A percentile compares a stretch with the other conserved stretches of the same genome.
Evolutionary conservation across 1,139 yeast species (phyloP).

Genomic region (Zhuliangozyma blackwelliae): DNA sequence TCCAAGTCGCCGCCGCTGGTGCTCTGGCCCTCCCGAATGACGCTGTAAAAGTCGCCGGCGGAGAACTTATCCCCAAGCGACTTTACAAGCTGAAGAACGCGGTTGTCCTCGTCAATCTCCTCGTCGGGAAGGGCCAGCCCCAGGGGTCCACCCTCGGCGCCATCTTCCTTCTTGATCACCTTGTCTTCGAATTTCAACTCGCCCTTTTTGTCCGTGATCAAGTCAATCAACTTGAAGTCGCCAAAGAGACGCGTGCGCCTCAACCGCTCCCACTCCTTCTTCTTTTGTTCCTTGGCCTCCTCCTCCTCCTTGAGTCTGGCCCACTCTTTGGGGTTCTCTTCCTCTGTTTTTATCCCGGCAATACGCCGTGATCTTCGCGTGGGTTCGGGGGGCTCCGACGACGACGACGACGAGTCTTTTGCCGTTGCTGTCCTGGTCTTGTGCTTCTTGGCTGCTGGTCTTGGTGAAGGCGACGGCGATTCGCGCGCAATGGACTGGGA

Average conservation of each 20-base stretch:
- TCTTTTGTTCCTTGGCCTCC: slow-evolving; percentile 32
- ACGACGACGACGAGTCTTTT: neutral
- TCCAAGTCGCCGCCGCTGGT: slow-evolving; percentile 25
- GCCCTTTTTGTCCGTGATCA: slow-evolving; percentile 43
- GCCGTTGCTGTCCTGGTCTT: slow-evolving; percentile 8
- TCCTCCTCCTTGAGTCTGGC: slow-evolving; percentile 29
- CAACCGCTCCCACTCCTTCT: slow-evolving; percentile 47
- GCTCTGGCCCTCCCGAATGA: slow-evolving; percentile 27
- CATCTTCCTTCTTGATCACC: slow-evolving; percentile 14
- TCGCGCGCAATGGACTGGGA: slow-evolving; percentile 28
- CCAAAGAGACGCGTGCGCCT: slow-evolving; percentile 57
- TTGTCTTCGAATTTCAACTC: slow-evolving; percentile 26
- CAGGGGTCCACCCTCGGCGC: too few species aligned
- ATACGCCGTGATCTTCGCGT: slow-evolving; percentile 61
- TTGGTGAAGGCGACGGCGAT: slow-evolving; percentile 7
- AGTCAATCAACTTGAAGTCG: slow-evolving; percentile 56
- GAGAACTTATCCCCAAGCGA: slow-evolving; percentile 55
- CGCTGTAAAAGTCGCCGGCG: slow-evolving; percentile 74
- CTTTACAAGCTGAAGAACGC: slow-evolving; percentile 36
- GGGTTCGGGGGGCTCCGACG: slow-evolving; percentile 34
- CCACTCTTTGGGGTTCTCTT: slow-evolving; percentile 33
- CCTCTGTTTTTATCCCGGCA: slow-evolving; percentile 53
- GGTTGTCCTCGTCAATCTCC: slow-evolving; percentile 22
- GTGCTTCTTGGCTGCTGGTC: slow-evolving; percentile 9
- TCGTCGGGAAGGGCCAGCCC: neutral